Percentiles rank a stretch among this genome's conserved stretches.
Evolutionary conservation across 1,284 basidiomycete species (phyloP).

Genomic region (Caloboletus firmus): DNA sequence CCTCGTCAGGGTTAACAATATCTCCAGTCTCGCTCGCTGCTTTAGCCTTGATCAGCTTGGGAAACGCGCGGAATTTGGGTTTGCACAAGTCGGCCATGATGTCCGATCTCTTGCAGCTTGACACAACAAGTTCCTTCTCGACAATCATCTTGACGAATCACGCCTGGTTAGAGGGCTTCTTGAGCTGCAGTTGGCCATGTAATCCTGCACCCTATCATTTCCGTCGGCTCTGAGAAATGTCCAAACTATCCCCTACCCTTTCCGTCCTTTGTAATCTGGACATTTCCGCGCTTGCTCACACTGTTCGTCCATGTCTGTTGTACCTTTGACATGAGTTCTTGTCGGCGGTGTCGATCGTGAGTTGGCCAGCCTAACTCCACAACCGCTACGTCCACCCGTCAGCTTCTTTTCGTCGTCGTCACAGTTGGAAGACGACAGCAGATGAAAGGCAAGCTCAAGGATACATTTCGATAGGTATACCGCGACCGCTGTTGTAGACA

Average conservation of each 20-base stretch:
- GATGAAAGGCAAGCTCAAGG: slow-evolving; percentile 96
- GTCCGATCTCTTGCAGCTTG: slow-evolving; percentile 88
- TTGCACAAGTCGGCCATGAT: slow-evolving; percentile 85
- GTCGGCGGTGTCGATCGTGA: slow-evolving; percentile 97
- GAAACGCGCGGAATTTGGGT: slow-evolving; percentile 88
- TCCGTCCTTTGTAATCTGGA: slow-evolving; percentile 91
- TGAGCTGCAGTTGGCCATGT: slow-evolving; percentile 62
- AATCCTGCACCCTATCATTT: no score
- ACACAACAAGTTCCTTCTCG: slow-evolving; percentile 82
- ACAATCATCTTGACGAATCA: slow-evolving; percentile 98
- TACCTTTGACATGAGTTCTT: slow-evolving; percentile 88
- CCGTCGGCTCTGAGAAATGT: slow-evolving; percentile 27
- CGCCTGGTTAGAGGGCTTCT: slow-evolving; percentile 92
- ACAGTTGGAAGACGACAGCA: slow-evolving; percentile 96
- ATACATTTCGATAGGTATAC: slow-evolving; percentile 98
- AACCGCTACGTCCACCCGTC: slow-evolving; percentile 98
- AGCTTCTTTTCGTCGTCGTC: slow-evolving; percentile 99
- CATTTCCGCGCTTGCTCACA: slow-evolving; percentile 85
- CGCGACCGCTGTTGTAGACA: slow-evolving; percentile 94
- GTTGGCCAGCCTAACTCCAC: slow-evolving; percentile 97
- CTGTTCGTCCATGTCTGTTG: slow-evolving; percentile 95
- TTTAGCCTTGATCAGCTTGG: slow-evolving; percentile 72
- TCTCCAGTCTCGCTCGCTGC: slow-evolving; percentile 72
- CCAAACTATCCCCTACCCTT: background rate
- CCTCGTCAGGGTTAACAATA: slow-evolving; percentile 61